A percentile compares a stretch with the other conserved stretches of the same genome.
phyloP scores from a whole-genome alignment of 192 early-diverging fungal genomes.

The Coemansia sp. region DNA sequence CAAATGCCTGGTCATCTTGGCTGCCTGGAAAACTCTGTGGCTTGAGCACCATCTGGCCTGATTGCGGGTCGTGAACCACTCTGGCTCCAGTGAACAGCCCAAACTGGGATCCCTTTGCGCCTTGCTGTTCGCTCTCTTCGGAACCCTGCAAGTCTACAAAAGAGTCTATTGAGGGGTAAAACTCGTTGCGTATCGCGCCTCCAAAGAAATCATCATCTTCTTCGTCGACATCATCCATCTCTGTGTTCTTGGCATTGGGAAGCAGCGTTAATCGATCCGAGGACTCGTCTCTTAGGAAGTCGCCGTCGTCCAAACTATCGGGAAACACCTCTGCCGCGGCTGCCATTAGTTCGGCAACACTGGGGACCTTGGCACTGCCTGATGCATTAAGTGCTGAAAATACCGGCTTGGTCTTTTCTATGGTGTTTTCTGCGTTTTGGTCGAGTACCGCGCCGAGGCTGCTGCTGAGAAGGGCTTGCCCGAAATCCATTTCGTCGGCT shows the following conservation, averaged over 20 bases:
- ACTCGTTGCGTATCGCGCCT: not conserved
- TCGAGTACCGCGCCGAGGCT: not conserved
- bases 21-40: not conserved
- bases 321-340: not conserved
- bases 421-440: not conserved
- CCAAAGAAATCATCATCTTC: not conserved
- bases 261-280: not conserved
- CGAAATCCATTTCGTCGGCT: not conserved
- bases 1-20: not conserved
- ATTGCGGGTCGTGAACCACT: constrained; percentile 11
- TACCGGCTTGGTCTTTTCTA: not conserved
- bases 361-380: not conserved
- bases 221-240: constrained; percentile 1
- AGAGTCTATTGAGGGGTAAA: constrained; percentile 2
- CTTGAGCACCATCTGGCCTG: constrained; percentile 10
- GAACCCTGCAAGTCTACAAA: not conserved
- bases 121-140: not conserved
- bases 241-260: not conserved
- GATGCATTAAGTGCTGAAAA: not conserved
- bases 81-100: constrained; percentile 16
- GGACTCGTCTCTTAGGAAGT: not conserved
- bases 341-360: not conserved
- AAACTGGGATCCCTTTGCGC: constrained; percentile 14
- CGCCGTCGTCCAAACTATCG: not conserved
- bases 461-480: not conserved